Percentiles rank a stretch among this genome's conserved stretches.
These are phyloP conservation scores for Skeletonema tropicum DNA, from an alignment of 108 stramenopile genomes.

Conservation along the genomic window DNA sequence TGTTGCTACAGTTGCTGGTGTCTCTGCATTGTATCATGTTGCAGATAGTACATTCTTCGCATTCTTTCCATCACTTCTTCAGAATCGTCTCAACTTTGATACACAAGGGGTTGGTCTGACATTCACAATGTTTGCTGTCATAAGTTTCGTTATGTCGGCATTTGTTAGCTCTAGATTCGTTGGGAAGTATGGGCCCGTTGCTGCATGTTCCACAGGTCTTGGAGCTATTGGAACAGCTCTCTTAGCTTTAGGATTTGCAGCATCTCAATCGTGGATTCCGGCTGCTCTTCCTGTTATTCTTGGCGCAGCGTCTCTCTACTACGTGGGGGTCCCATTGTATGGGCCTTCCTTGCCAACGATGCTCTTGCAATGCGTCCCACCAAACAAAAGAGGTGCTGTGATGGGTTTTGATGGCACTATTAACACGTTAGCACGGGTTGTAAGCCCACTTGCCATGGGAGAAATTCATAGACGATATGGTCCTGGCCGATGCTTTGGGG, in stretches of 20 bases:
- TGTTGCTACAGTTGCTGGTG: constrained; percentile 70
- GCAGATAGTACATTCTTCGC: constrained; percentile 81
- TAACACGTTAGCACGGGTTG: constrained; percentile 69
- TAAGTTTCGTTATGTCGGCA: constrained; percentile 68
- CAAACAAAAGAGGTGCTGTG: constrained; percentile 63
- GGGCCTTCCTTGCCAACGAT: constrained; percentile 81
- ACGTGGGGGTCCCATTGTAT: constrained; percentile 76
- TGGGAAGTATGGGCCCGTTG: constrained; percentile 60
- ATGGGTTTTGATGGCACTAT: constrained; percentile 79
- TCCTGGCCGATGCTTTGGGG: constrained; percentile 62
- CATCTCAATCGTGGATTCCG: constrained; percentile 22
- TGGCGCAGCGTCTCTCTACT: constrained; percentile 69
- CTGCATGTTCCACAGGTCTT: constrained; percentile 68
- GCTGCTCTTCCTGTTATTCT: constrained; percentile 25
- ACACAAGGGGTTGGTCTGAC: constrained; percentile 65
- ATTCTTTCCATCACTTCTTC: constrained; percentile 73
- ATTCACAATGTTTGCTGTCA: constrained; percentile 69
- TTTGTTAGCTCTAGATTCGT: constrained; percentile 53
- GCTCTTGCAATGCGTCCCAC: constrained; percentile 78
- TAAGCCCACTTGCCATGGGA: constrained; percentile 70
- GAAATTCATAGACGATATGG: constrained; percentile 61
- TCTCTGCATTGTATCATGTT: constrained; percentile 73
- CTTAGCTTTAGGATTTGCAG: constrained; percentile 51
- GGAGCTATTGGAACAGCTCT: constrained; percentile 62
- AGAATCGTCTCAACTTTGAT: constrained; percentile 47